Conservation (phyloP, 768 basidiomycete genomes). For the Mycena amicta region DNA sequence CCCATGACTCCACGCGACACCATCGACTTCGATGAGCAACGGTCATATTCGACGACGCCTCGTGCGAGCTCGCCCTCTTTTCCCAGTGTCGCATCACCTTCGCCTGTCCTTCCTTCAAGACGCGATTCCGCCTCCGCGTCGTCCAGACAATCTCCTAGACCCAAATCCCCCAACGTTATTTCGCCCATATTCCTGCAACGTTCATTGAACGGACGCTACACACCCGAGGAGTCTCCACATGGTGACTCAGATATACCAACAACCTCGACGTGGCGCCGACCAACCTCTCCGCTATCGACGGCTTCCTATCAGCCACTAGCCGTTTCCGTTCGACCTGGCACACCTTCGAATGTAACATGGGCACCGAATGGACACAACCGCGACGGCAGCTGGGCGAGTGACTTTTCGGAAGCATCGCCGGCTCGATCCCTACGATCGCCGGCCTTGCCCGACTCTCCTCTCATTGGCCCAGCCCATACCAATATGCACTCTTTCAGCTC, state of each 20-base stretch:
- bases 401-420: constrained; percentile 37
- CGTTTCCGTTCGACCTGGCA: constrained; percentile 62
- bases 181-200: constrained; percentile 57
- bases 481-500: constrained; percentile 34
- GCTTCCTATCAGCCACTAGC: constrained; percentile 62
- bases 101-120: constrained; percentile 42
- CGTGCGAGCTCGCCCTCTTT: constrained; percentile 71
- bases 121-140: constrained; percentile 60
- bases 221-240: constrained; percentile 54
- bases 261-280: constrained; percentile 58
- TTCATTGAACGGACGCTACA: constrained; percentile 64
- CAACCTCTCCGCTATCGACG: constrained; percentile 71
- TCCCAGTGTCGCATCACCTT: constrained; percentile 35
- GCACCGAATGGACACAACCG: constrained; percentile 42
- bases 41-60: constrained; percentile 75
- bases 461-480: constrained; percentile 41
- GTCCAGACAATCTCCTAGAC: constrained; percentile 46
- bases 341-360: constrained; percentile 81
- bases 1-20: constrained; percentile 87
- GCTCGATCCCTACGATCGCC: constrained; percentile 58
- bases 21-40: constrained; percentile 69
- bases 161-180: constrained; percentile 51
- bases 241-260: constrained; percentile 34
- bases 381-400: constrained; percentile 62
- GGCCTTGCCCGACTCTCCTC: constrained; percentile 61